Evolutionary conservation across 306 rosid species (phyloP).

Genomic region (Cicer judaicum): DNA sequence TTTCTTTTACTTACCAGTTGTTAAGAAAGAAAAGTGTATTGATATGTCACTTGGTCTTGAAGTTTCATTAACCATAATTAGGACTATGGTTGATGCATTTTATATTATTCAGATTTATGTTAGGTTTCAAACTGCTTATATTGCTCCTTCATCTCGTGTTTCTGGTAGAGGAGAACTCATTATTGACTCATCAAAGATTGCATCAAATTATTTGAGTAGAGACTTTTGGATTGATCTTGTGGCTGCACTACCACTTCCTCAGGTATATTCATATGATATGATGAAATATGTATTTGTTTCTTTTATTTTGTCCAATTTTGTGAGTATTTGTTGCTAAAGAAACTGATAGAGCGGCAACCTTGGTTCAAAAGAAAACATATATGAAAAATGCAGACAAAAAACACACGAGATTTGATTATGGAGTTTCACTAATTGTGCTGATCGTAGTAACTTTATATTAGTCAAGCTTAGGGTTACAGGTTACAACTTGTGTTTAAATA

Average conservation of each 20-base stretch:
- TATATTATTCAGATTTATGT: conserved; percentile 61
- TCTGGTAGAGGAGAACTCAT: conserved; percentile 74
- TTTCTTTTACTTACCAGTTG: conserved; percentile 64
- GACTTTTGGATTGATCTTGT: conserved; percentile 64
- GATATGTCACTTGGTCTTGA: conserved; percentile 48
- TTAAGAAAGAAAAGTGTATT: conserved; percentile 54
- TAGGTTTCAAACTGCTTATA: conserved; percentile 61
- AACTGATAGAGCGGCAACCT: background rate
- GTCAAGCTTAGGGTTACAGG: too few relatives aligned
- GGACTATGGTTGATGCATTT: conserved; percentile 60
- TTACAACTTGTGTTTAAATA: too few relatives aligned
- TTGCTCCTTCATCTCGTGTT: conserved; percentile 69
- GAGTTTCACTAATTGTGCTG: too few relatives aligned
- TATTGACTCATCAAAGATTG: conserved; percentile 60
- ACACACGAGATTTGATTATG: too few relatives aligned
- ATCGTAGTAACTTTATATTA: too few relatives aligned
- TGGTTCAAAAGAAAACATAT: too few relatives aligned
- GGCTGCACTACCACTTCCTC: conserved; percentile 70
- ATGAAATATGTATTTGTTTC: background rate
- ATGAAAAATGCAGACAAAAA: too few relatives aligned
- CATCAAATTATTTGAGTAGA: conserved; percentile 54
- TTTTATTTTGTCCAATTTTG: background rate
- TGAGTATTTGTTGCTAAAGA: conserved; percentile 14
- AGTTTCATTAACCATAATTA: conserved; percentile 56
- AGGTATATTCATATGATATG: conserved; percentile 47